phyloP scores from a whole-genome alignment of 2,329 filamentous ascomycete genomes.

The Stachybotrys chartarum region DNA sequence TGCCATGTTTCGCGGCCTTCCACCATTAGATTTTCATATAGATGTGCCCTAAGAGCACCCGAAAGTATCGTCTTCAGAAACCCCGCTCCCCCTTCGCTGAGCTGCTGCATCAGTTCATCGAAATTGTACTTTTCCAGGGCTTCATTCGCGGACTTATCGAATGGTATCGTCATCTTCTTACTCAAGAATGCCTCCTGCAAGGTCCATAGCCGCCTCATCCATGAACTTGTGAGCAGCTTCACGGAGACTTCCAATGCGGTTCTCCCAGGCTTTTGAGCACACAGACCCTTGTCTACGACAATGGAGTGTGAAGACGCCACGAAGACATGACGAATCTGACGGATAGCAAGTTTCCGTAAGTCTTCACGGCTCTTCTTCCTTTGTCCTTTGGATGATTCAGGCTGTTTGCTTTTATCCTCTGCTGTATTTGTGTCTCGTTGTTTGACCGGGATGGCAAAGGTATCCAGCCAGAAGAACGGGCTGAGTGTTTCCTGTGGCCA shows the following conservation, averaged over 20 bases:
- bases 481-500: background rate
- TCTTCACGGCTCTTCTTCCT: background rate
- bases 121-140: too few species aligned
- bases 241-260: background rate
- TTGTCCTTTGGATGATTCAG: background rate
- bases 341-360: background rate
- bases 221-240: background rate
- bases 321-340: background rate
- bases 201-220: background rate
- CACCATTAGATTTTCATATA: background rate
- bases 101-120: too few species aligned
- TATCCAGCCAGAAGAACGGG: background rate
- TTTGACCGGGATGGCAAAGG: background rate
- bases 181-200: background rate
- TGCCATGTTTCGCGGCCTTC: background rate
- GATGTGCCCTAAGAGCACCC: background rate
- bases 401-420: too few species aligned
- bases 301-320: background rate
- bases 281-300: background rate
- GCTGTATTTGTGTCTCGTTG: too few species aligned
- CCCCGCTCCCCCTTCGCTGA: too few species aligned
- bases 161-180: too few species aligned
- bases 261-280: background rate
- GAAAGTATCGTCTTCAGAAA: too few species aligned
- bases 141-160: too few species aligned